phyloP scores from a whole-genome alignment of 129 eudicot genomes.

The Artemisia annua region DNA sequence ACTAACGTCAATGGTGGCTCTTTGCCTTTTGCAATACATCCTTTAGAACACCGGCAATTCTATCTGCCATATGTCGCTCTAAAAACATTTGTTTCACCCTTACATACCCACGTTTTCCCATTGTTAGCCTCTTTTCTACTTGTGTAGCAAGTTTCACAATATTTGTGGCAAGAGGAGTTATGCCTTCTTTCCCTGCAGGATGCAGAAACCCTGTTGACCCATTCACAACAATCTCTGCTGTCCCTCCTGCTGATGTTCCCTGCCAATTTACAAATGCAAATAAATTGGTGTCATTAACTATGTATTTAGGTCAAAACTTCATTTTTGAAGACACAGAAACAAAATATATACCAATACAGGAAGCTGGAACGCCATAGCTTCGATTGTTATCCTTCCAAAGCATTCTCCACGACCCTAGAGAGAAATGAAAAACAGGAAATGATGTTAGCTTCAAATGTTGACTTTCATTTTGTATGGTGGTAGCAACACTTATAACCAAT shows the following conservation, averaged over 20 bases:
- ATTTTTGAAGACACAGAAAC: not conserved
- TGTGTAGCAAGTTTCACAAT: constrained; percentile 76
- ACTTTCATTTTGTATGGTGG: not conserved
- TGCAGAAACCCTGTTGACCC: constrained; percentile 82
- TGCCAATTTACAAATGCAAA: constrained; percentile 15
- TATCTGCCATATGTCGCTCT: constrained; percentile 76
- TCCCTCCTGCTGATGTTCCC: constrained; percentile 99
- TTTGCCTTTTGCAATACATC: constrained; percentile 63
- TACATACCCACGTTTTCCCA: constrained; percentile 78
- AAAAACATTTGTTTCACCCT: constrained; percentile 80
- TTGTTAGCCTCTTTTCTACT: constrained; percentile 64
- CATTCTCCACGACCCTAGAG: constrained; percentile 88
- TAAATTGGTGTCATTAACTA: not conserved
- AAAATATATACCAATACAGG: constrained; percentile 66
- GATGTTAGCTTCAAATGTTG: not conserved
- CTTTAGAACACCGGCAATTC: constrained; percentile 68
- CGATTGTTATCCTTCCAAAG: constrained; percentile 93
- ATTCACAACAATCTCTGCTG: constrained; percentile 79
- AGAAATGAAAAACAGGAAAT: not conserved
- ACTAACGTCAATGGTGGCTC: constrained; percentile 16
- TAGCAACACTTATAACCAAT: not conserved
- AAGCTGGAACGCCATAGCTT: constrained; percentile 94
- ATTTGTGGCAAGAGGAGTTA: constrained; percentile 73
- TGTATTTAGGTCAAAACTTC: not conserved
- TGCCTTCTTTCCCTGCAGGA: constrained; percentile 86